Evolutionary conservation across 1,284 basidiomycete species (phyloP).

Genomic region (Sutorius eximius): DNA sequence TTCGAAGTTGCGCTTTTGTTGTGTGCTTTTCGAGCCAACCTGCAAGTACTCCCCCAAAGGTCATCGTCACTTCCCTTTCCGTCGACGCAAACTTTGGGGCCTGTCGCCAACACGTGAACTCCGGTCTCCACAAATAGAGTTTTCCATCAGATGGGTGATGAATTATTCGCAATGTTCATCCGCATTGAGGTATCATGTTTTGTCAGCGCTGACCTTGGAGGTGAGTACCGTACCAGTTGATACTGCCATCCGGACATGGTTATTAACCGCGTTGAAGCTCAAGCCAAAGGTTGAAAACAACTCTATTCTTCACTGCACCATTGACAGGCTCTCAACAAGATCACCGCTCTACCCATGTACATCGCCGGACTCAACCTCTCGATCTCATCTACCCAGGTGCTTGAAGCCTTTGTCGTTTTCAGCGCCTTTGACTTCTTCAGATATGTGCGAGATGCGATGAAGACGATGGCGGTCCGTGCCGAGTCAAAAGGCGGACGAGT

Average conservation of each 20-base stretch:
- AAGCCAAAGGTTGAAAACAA: not conserved
- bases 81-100: not conserved
- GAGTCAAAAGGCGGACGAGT: slow-evolving; percentile 20
- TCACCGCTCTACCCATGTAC: slow-evolving; percentile 1
- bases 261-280: too few relatives aligned
- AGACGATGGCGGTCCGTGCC: not conserved
- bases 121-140: not conserved
- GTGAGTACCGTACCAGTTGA: not conserved
- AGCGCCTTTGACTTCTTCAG: slow-evolving; percentile 4
- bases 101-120: not conserved
- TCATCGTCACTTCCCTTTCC: not conserved
- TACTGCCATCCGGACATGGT: not conserved
- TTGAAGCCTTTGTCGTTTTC: slow-evolving; percentile 23
- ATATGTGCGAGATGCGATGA: not conserved
- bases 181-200: not conserved
- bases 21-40: slow-evolving; percentile 6
- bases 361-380: slow-evolving; percentile 9
- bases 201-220: not conserved
- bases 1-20: not conserved
- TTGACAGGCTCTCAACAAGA: not conserved
- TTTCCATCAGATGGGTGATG: not conserved
- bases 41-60: not conserved
- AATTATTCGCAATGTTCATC: not conserved
- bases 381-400: slow-evolving; percentile 9
- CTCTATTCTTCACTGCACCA: not conserved